phyloP scores from a whole-genome alignment of 805 yeast species.

The Candida orba region DNA sequence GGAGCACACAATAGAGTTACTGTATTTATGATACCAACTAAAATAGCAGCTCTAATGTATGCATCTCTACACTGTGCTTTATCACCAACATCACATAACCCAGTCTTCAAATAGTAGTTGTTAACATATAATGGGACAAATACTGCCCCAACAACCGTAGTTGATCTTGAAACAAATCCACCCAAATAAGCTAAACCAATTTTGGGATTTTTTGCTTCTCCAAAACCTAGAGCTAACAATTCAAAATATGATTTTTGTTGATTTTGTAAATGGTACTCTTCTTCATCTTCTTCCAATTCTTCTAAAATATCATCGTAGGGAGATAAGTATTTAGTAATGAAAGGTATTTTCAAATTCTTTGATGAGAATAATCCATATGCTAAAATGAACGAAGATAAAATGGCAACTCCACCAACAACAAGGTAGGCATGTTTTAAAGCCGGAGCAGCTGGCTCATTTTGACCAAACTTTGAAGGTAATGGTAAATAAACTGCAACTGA shows the following conservation, averaged over 20 bases:
- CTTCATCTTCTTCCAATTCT: conserved; percentile 25
- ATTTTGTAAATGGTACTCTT: conserved; percentile 9
- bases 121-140: conserved; percentile 61
- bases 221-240: conserved; percentile 40
- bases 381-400: conserved; percentile 33
- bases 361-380: conserved; percentile 41
- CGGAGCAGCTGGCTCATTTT: conserved; percentile 31
- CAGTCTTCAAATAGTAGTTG: conserved; percentile 43
- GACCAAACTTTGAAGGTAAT: conserved; percentile 45
- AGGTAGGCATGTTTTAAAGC: conserved; percentile 43
- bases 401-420: conserved; percentile 37
- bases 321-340: conserved; percentile 16
- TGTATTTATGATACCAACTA: conserved; percentile 61
- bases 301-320: conserved; percentile 28
- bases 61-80: conserved; percentile 51
- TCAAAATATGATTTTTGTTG: conserved; percentile 27
- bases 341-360: conserved; percentile 24
- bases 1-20: conserved; percentile 57
- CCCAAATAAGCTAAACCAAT: conserved; percentile 54
- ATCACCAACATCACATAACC: conserved; percentile 36
- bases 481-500: conserved; percentile 50
- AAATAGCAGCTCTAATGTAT: conserved; percentile 55
- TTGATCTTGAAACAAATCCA: conserved; percentile 55
- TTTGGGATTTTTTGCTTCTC: conserved; percentile 39
- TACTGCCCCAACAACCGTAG: conserved; percentile 49